A percentile compares a stretch with the other conserved stretches of the same genome.
These are phyloP conservation scores for Pseudogymnoascus sp. DNA, from an alignment of 2,329 filamentous ascomycete genomes.

Conservation along the genomic window DNA sequence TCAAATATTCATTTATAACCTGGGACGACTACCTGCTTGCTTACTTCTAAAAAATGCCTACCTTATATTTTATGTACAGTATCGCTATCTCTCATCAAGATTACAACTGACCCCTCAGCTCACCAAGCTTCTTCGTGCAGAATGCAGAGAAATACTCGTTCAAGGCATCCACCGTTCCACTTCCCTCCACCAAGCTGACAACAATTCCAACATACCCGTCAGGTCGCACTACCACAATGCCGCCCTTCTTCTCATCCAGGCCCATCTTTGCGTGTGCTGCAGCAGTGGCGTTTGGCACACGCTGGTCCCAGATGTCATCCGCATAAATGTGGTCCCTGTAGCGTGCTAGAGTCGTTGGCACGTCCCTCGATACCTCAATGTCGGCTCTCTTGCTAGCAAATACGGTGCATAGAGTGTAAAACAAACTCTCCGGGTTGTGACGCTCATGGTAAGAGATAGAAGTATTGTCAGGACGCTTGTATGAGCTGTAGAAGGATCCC, in stretches of 20 bases:
- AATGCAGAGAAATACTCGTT: conserved; percentile 78
- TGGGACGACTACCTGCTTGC: background rate
- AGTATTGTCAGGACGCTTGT: conserved; percentile 54
- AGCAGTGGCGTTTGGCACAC: conserved; percentile 62
- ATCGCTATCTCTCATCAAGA: background rate
- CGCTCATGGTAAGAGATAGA: conserved; percentile 68
- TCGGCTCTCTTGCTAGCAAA: conserved; percentile 60
- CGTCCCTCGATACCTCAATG: conserved; percentile 66
- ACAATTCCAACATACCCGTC: conserved; percentile 83
- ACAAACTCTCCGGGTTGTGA: conserved; percentile 76
- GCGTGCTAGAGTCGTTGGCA: conserved; percentile 63
- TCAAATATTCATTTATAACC: background rate
- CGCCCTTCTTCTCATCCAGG: conserved; percentile 64
- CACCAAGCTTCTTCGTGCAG: conserved; percentile 52
- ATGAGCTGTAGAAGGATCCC: conserved; percentile 65
- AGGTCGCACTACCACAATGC: conserved; percentile 75
- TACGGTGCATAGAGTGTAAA: conserved; percentile 74
- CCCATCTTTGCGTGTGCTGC: conserved; percentile 86
- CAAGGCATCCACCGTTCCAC: conserved; percentile 71
- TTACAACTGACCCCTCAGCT: conserved; percentile 35
- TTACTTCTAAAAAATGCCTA: background rate
- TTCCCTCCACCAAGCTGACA: conserved; percentile 66
- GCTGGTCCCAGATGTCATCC: conserved; percentile 70
- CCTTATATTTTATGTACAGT: background rate
- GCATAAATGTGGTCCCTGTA: conserved; percentile 82